Conservation (phyloP, 1,284 basidiomycete genomes). For the Trichosporon sp. region DNA sequence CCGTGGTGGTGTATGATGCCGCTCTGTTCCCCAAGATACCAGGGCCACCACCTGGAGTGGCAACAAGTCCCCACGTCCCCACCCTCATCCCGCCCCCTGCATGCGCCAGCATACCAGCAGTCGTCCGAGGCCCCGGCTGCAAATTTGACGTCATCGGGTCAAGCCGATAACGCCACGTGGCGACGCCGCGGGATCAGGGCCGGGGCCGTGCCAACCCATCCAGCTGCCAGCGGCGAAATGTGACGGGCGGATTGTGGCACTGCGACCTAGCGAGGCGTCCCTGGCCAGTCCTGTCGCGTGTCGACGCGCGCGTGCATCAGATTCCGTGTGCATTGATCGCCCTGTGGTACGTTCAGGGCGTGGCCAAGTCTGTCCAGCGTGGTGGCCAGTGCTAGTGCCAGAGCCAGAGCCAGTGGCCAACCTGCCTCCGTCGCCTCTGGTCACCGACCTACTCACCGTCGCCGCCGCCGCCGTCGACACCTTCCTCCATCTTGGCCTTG, state of each 20-base stretch:
- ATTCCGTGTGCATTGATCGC: background rate
- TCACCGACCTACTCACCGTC: background rate
- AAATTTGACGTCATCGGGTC: background rate
- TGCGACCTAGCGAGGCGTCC: too few species aligned
- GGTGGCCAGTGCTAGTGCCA: too few species aligned
- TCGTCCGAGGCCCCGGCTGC: background rate
- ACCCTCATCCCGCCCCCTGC: background rate
- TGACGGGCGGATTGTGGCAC: background rate
- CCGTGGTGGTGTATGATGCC: background rate
- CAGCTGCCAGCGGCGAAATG: background rate
- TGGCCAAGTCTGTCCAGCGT: background rate
- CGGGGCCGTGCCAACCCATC: too few species aligned
- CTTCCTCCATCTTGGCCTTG: background rate
- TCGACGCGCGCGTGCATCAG: background rate
- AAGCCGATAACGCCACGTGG: background rate
- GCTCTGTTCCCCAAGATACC: background rate
- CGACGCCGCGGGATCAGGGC: too few species aligned
- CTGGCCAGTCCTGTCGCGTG: background rate
- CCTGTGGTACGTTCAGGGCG: background rate
- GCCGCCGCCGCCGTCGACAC: constrained; percentile 4
- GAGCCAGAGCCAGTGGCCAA: background rate
- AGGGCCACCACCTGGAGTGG: background rate
- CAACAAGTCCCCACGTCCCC: background rate
- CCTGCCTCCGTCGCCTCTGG: background rate
- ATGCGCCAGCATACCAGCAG: background rate